A percentile compares a stretch with the other conserved stretches of the same genome.
Conservation (phyloP, 1,284 basidiomycete genomes). For the Ustanciosporium gigantosporum region DNA sequence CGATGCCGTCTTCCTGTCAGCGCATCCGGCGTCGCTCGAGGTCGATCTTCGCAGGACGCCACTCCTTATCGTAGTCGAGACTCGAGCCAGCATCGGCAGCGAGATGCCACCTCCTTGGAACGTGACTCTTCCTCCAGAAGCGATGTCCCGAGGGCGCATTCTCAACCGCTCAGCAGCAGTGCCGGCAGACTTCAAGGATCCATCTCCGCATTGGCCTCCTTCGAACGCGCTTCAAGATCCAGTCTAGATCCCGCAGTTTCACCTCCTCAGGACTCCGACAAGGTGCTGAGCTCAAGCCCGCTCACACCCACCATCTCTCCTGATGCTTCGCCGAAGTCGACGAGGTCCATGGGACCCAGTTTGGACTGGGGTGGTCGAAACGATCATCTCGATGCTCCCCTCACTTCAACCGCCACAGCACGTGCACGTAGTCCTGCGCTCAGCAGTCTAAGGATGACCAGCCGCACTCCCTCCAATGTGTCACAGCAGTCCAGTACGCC, state of each 20-base stretch:
- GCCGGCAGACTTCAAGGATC: conserved; percentile 1
- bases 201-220: conserved; percentile 10
- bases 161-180: conserved; percentile 1
- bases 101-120: conserved; percentile 12
- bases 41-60: conserved; percentile 2
- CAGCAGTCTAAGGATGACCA: conserved; percentile 21
- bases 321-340: conserved; percentile 18
- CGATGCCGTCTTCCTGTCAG: conserved; percentile 27
- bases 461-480: conserved; percentile 21
- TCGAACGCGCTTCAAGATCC: conserved; percentile 12
- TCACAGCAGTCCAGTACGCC: conserved; percentile 16
- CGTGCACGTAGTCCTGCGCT: conserved; percentile 27
- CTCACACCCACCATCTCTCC: conserved; percentile 21
- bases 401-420: not conserved
- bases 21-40: not conserved
- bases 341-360: conserved; percentile 14
- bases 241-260: conserved; percentile 1
- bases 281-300: conserved; percentile 16
- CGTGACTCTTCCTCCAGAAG: not conserved
- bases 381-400: not conserved
- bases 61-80: conserved; percentile 24
- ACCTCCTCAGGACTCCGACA: conserved; percentile 7
- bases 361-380: conserved; percentile 15
- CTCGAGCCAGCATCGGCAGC: conserved; percentile 5
- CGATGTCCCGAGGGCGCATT: not conserved